A percentile compares a stretch with the other conserved stretches of the same genome.
Conservation (phyloP, 371 early-diverging fungal species). For the Capniomyces stellatus region DNA sequence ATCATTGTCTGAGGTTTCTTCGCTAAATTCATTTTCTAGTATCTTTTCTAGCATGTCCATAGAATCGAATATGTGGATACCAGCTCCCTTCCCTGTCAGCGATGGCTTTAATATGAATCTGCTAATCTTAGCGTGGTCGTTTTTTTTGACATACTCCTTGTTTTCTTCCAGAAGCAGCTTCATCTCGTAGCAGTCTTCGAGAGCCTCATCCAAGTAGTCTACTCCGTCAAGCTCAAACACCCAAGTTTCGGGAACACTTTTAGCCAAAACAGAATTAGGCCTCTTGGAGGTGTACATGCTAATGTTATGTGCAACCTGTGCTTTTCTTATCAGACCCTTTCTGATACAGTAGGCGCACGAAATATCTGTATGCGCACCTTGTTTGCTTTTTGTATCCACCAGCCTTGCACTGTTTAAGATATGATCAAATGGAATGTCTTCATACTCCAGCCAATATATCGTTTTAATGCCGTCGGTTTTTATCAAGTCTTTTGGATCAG, state of each 20-base stretch:
- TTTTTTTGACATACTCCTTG: not conserved
- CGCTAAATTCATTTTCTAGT: slow-evolving; percentile 24
- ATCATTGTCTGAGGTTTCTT: slow-evolving; percentile 22
- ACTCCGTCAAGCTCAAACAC: slow-evolving; percentile 46
- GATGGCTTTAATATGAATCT: slow-evolving; percentile 51
- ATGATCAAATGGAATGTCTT: slow-evolving; percentile 36
- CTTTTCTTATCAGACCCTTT: slow-evolving; percentile 47
- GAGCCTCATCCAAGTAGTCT: slow-evolving; percentile 50
- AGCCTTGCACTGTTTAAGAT: slow-evolving; percentile 15
- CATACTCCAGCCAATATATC: slow-evolving; percentile 51
- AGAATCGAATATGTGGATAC: slow-evolving; percentile 44
- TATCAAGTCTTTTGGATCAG: too few relatives aligned
- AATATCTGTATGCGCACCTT: slow-evolving; percentile 13
- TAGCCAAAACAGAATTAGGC: slow-evolving; percentile 30
- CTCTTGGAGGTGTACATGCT: slow-evolving; percentile 32
- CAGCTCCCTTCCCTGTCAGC: slow-evolving; percentile 44
- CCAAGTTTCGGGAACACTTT: slow-evolving; percentile 46
- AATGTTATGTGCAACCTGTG: slow-evolving; percentile 40
- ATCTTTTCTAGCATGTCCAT: slow-evolving; percentile 28
- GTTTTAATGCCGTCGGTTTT: not conserved
- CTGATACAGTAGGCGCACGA: slow-evolving; percentile 45
- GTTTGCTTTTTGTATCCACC: slow-evolving; percentile 5
- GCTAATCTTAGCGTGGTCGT: slow-evolving; percentile 3
- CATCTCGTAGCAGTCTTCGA: slow-evolving; percentile 50
- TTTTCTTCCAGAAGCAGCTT: slow-evolving; percentile 33